These are phyloP conservation scores for Dactylellina haptotyla DNA, from an alignment of 2,329 filamentous ascomycete species.

Conservation along the genomic window DNA sequence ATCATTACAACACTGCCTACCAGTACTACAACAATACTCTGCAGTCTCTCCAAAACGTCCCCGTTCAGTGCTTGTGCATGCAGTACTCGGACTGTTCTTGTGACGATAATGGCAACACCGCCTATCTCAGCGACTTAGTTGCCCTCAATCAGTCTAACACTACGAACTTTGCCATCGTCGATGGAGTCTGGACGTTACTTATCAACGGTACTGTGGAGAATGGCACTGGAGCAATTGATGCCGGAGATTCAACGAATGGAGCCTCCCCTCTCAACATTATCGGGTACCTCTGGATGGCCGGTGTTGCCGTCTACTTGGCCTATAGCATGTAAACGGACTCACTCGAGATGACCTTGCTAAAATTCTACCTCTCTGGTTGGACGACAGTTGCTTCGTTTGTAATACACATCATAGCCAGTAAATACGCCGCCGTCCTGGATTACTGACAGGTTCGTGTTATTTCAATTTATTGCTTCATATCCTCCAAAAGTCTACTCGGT, in stretches of 20 bases:
- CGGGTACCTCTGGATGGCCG: slow-evolving; percentile 48
- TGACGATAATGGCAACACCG: slow-evolving; percentile 72
- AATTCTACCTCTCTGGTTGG: neutral
- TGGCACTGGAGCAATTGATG: slow-evolving; percentile 69
- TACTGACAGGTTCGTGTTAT: slow-evolving; percentile 25
- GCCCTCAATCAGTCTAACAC: slow-evolving; percentile 71
- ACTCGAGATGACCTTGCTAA: neutral
- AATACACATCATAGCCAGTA: too few species aligned
- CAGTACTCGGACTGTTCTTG: slow-evolving; percentile 71
- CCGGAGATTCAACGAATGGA: slow-evolving; percentile 4
- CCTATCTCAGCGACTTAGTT: slow-evolving; percentile 71
- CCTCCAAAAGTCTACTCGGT: neutral
- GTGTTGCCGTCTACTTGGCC: slow-evolving; percentile 25
- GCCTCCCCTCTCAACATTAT: slow-evolving; percentile 24
- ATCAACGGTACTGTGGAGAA: slow-evolving; percentile 81
- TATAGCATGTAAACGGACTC: slow-evolving; percentile 34
- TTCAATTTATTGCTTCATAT: slow-evolving; percentile 5
- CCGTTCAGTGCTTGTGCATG: slow-evolving; percentile 72
- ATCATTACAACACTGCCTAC: slow-evolving; percentile 70
- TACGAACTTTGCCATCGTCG: slow-evolving; percentile 69
- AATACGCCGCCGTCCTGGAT: neutral
- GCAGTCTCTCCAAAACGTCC: slow-evolving; percentile 68
- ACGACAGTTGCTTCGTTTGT: too few species aligned
- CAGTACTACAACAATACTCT: slow-evolving; percentile 65
- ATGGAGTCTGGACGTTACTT: slow-evolving; percentile 71